phyloP scores from a whole-genome alignment of 257 asterid species.

The Solanum medicagineum region DNA sequence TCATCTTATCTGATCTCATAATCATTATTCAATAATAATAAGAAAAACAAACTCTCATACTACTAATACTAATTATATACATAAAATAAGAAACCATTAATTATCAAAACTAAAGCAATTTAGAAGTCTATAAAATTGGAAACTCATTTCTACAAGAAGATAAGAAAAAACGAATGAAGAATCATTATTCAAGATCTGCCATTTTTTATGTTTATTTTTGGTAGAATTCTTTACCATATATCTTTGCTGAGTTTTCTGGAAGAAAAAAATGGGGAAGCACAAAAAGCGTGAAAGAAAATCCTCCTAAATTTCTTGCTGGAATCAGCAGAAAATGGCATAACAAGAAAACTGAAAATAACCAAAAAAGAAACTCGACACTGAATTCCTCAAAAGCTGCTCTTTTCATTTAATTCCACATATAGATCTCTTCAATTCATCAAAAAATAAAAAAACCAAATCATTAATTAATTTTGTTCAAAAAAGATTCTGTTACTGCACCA shows the following conservation, averaged over 20 bases:
- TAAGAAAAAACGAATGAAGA: background rate
- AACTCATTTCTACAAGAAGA: background rate
- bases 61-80: background rate
- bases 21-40: background rate
- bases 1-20: background rate
- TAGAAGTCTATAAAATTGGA: background rate
- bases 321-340: slow-evolving; percentile 36
- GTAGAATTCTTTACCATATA: background rate
- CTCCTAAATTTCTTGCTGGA: slow-evolving; percentile 8
- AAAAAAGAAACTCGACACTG: slow-evolving; percentile 22
- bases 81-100: slow-evolving; percentile 2
- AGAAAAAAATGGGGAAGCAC: background rate
- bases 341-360: slow-evolving; percentile 21
- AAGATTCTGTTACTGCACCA: background rate
- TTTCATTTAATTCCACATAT: slow-evolving; percentile 10
- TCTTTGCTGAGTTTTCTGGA: background rate
- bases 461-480: background rate
- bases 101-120: background rate
- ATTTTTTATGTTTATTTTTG: background rate
- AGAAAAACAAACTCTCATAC: background rate
- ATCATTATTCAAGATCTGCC: background rate
- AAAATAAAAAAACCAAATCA: too few species aligned
- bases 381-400: slow-evolving; percentile 40
- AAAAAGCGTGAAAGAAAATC: background rate
- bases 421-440: slow-evolving; percentile 4